Base-by-base conservation (phyloP, 192 early-diverging fungal species). In the Backusella tarrabulga region DNA sequence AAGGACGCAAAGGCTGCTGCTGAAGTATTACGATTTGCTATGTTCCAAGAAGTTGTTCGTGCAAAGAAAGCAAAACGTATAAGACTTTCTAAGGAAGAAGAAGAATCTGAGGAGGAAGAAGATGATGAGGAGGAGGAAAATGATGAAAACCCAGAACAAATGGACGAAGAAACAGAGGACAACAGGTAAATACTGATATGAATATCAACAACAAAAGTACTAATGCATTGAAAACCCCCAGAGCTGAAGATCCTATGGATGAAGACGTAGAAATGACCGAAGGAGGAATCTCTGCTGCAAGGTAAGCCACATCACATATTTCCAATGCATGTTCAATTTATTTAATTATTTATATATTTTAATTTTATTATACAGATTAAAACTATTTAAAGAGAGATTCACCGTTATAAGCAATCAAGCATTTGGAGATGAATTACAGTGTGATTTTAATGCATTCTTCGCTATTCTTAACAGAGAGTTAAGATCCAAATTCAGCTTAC, bases 21-120 rank as follows among this genome's bases (percentile, higher is more conserved):
- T 71, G 84, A 88, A 38, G 91, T 99, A 38, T 85, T 99, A 29
- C 90, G 92, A 71, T 96, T 94, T 88, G 96, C 96, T 2, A 80
- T 99, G 79, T 98, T 95, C 85, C 96, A 97, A 83, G 95, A 98
- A 77, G 91, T 93, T 26, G 84, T 90, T 52, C 90, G 85, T 74
- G 77, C 52, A 74, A 86, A 82, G 56, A 84, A 68, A 34, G 75
- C 72, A 75, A 88, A 85, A 83, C 83, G 80, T 70, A 88, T 87
- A 66, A 86, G 80, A 67, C 56, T 77, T 34, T 75, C 70, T 46
- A 89, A 88, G 54, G 80, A 67, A 29, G 89, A 87, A 60, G 75
- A 77, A 1, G 86, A 83, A 34, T 83, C 84, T 21, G 87, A 85
- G 8, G 82, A 83, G 29, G 84, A 83, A 0, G 81, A 79, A 4